Evolutionary conservation across 2,329 filamentous ascomycete species (phyloP).

Genomic region (Monascus ruber): DNA sequence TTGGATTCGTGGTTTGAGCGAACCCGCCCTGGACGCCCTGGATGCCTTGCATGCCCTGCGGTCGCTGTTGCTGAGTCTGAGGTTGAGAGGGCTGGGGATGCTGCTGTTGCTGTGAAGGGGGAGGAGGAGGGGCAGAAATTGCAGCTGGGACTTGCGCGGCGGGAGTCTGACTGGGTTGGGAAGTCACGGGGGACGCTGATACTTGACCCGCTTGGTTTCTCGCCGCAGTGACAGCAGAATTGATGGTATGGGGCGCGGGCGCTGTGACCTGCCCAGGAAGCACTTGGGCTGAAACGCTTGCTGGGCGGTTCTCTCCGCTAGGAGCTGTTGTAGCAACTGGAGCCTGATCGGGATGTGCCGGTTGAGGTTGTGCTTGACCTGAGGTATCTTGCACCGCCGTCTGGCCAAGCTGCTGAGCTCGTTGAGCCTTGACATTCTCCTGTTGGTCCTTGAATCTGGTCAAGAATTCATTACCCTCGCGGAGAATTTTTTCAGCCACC

Average conservation of each 20-base stretch:
- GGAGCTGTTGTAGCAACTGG: slow-evolving; percentile 9
- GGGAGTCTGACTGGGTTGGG: slow-evolving; percentile 21
- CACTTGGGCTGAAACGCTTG: slow-evolving; percentile 15
- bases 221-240: slow-evolving; percentile 36
- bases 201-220: slow-evolving; percentile 28
- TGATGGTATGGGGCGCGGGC: slow-evolving; percentile 36
- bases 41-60: slow-evolving; percentile 8
- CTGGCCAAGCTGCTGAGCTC: slow-evolving; percentile 15
- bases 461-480: slow-evolving; percentile 36
- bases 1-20: slow-evolving; percentile 18
- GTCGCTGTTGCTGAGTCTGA: slow-evolving; percentile 11
- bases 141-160: slow-evolving; percentile 16
- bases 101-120: slow-evolving; percentile 9
- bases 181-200: slow-evolving; percentile 25
- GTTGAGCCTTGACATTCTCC: slow-evolving; percentile 29
- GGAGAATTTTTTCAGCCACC: slow-evolving; percentile 28
- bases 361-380: slow-evolving; percentile 7
- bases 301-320: slow-evolving; percentile 10
- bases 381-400: slow-evolving; percentile 7
- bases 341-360: slow-evolving; percentile 7
- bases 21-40: slow-evolving; percentile 18
- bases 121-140: slow-evolving; percentile 6
- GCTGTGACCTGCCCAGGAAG: slow-evolving; percentile 23
- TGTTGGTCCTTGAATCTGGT: slow-evolving; percentile 39
- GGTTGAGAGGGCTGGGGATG: slow-evolving; percentile 16